Evolutionary conservation across 768 basidiomycete genomes (phyloP).

Genomic region (Tricholoma matsutake): DNA sequence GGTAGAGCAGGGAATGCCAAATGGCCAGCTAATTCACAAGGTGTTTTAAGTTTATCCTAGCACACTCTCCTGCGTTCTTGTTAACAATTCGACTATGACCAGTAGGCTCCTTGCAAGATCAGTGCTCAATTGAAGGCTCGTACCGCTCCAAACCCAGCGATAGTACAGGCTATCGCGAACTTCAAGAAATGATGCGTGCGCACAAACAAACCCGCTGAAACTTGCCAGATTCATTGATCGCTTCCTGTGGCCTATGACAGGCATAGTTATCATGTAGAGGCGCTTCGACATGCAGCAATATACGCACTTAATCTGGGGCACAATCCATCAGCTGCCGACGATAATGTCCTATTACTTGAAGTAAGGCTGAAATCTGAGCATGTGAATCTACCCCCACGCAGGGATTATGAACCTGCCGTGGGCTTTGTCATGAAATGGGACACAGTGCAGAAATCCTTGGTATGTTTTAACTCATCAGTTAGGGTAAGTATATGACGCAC

Average conservation of each 20-base stretch:
- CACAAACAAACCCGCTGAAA: too few species aligned
- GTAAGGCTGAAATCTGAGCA: conserved; percentile 17
- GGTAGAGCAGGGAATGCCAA: conserved; percentile 22
- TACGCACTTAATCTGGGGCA: conserved; percentile 25
- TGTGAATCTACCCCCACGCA: conserved; percentile 15
- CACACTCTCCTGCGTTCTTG: too few species aligned
- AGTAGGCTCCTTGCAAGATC: conserved; percentile 21
- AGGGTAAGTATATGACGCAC: not conserved
- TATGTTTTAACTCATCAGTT: conserved; percentile 3
- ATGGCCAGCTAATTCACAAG: conserved; percentile 25
- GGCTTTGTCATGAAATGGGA: conserved; percentile 19
- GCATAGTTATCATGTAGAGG: conserved; percentile 23
- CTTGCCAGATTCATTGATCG: not conserved
- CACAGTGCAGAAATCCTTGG: conserved; percentile 21
- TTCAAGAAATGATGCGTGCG: conserved; percentile 25
- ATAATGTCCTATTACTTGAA: conserved; percentile 22
- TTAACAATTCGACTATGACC: conserved; percentile 4
- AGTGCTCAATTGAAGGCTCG: conserved; percentile 16
- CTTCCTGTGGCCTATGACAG: conserved; percentile 1
- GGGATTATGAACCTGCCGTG: conserved; percentile 16
- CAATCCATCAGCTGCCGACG: conserved; percentile 17
- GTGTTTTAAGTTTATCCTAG: conserved; percentile 1
- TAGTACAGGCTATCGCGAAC: conserved; percentile 15
- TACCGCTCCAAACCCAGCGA: conserved; percentile 10
- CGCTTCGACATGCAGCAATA: conserved; percentile 22